These are phyloP conservation scores for Candida ascalaphidarum DNA, from an alignment of 805 yeast genomes.

Conservation along the genomic window DNA sequence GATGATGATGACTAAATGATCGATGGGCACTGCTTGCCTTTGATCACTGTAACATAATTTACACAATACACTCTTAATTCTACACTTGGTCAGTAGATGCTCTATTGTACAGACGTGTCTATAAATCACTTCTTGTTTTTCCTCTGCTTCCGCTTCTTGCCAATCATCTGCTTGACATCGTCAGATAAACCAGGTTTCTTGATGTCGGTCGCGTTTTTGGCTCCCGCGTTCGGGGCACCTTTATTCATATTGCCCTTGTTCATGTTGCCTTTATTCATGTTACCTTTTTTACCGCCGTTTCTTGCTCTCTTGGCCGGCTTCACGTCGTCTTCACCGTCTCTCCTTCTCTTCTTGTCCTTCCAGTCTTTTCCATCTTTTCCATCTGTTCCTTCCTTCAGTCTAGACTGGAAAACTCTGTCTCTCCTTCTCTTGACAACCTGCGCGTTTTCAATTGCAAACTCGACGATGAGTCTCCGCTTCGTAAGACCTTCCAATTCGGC, in stretches of 20 bases:
- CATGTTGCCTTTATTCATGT: slow-evolving; percentile 12
- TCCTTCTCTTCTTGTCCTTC: slow-evolving; percentile 1
- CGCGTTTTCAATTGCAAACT: slow-evolving; percentile 94
- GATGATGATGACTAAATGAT: no score
- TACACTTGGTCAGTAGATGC: no score
- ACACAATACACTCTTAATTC: no score
- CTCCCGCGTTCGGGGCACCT: slow-evolving; percentile 17
- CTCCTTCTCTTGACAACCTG: slow-evolving; percentile 86
- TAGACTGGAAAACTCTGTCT: slow-evolving; percentile 45
- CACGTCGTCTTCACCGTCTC: slow-evolving; percentile 4
- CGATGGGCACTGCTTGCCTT: no score
- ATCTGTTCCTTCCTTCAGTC: slow-evolving; percentile 4
- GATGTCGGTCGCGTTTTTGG: slow-evolving; percentile 12
- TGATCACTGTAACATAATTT: no score
- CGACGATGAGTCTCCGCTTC: slow-evolving; percentile 78
- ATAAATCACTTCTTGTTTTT: slow-evolving; percentile 30
- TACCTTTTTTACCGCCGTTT: slow-evolving; percentile 3
- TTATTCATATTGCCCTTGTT: slow-evolving; percentile 40
- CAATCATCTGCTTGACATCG: slow-evolving; percentile 56
- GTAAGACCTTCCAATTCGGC: slow-evolving; percentile 46
- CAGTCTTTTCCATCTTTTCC: slow-evolving; percentile 7
- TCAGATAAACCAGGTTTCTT: slow-evolving; percentile 35
- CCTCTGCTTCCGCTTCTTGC: slow-evolving; percentile 60
- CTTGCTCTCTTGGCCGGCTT: slow-evolving; percentile 13
- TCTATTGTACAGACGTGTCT: no score